Conservation (phyloP, 805 yeast species). For the Candida berthetii region DNA sequence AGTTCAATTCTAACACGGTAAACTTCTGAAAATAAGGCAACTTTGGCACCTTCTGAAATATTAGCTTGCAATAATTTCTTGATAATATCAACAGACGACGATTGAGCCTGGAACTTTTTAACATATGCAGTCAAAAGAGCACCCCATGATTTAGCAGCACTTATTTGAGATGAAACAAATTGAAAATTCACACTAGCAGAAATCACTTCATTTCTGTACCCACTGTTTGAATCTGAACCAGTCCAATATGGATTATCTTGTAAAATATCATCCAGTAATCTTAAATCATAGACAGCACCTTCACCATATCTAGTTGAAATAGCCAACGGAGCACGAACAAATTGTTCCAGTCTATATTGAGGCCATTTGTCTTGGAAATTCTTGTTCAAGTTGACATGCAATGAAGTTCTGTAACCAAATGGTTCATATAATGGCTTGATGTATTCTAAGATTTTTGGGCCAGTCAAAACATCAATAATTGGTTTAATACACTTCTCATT, state of each 20-base stretch:
- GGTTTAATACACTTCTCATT: slow-evolving; percentile 32
- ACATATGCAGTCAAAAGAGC: slow-evolving; percentile 67
- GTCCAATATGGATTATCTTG: slow-evolving; percentile 37
- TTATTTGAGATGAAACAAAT: slow-evolving; percentile 56
- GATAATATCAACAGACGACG: slow-evolving; percentile 33
- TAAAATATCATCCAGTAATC: slow-evolving; percentile 57
- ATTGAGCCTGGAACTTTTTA: slow-evolving; percentile 28
- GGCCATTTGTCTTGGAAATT: slow-evolving; percentile 48
- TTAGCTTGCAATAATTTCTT: slow-evolving; percentile 45
- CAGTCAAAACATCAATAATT: slow-evolving; percentile 36
- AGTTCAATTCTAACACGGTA: slow-evolving; percentile 62
- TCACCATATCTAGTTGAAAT: slow-evolving; percentile 44
- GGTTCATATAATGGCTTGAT: slow-evolving; percentile 34
- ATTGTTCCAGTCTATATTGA: slow-evolving; percentile 38
- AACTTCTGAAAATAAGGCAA: slow-evolving; percentile 40
- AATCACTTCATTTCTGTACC: slow-evolving; percentile 43
- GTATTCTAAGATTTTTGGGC: slow-evolving; percentile 25
- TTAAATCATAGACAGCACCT: slow-evolving; percentile 50
- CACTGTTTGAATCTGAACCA: slow-evolving; percentile 17
- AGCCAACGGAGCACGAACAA: slow-evolving; percentile 39
- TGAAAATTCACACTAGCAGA: slow-evolving; percentile 60
- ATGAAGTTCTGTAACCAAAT: slow-evolving; percentile 36
- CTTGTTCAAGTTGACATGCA: slow-evolving; percentile 38
- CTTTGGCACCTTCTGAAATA: slow-evolving; percentile 43
- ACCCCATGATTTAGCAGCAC: slow-evolving; percentile 71